These are phyloP conservation scores for Tuber umbilicatum DNA, from an alignment of 495 filamentous ascomycete species.

Conservation along the genomic window DNA sequence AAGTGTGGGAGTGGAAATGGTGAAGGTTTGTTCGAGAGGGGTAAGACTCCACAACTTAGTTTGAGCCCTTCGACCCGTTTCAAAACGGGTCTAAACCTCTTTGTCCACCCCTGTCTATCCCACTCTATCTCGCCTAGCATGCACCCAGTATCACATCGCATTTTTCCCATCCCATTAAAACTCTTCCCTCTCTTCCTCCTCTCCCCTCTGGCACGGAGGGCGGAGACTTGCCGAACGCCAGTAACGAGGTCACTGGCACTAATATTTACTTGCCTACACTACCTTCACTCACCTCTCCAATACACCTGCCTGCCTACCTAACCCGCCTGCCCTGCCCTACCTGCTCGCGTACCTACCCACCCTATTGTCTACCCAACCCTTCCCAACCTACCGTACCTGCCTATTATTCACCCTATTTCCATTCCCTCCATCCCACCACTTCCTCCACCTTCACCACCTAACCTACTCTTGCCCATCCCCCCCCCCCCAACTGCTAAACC, in stretches of 20 bases:
- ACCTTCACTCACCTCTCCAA: background rate
- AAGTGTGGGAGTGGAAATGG: background rate
- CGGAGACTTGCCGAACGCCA: background rate
- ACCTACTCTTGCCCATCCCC: background rate
- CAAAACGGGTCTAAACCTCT: background rate
- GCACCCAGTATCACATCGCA: background rate
- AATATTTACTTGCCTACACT: background rate
- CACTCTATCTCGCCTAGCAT: background rate
- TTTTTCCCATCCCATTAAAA: slow-evolving; percentile 3
- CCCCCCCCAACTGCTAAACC: background rate
- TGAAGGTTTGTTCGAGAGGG: background rate
- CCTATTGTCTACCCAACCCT: background rate
- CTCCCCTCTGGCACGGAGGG: background rate
- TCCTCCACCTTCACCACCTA: background rate
- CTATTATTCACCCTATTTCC: background rate
- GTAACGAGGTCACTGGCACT: background rate
- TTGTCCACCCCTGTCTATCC: background rate
- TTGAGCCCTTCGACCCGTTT: background rate
- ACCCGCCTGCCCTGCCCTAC: background rate
- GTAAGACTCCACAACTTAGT: background rate
- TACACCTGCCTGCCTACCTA: background rate
- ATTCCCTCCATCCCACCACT: slow-evolving; percentile 3
- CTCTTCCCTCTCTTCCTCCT: background rate
- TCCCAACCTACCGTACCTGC: background rate
- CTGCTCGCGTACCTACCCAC: background rate